Evolutionary conservation across 2,329 filamentous ascomycete genomes (phyloP).

Genomic region (Paraconiothyrium sp.): DNA sequence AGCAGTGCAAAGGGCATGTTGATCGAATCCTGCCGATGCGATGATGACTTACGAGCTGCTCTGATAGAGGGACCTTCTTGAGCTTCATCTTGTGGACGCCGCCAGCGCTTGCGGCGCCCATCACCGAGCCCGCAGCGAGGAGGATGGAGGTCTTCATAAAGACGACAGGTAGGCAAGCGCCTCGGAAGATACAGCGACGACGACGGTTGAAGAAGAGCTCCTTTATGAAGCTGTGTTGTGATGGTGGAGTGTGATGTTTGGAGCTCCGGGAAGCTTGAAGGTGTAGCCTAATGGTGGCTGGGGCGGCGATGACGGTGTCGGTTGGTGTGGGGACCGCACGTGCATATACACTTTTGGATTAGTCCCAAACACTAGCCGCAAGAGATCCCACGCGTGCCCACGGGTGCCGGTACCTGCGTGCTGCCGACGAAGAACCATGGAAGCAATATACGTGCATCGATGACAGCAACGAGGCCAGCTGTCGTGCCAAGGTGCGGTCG

Average conservation of each 20-base stretch:
- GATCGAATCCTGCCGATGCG: background rate
- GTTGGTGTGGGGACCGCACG: background rate
- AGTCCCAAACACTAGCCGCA: conserved; percentile 5
- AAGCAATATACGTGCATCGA: background rate
- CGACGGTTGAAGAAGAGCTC: conserved; percentile 25
- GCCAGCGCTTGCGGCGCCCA: conserved; percentile 84
- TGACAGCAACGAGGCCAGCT: background rate
- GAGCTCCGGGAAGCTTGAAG: conserved; percentile 19
- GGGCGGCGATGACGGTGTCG: conserved; percentile 6
- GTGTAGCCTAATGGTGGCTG: background rate
- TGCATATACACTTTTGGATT: background rate
- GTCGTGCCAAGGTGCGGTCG: background rate
- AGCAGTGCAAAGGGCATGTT: conserved; percentile 15
- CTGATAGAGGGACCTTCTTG: conserved; percentile 90
- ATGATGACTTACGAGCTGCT: conserved; percentile 80
- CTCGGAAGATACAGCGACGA: conserved; percentile 20
- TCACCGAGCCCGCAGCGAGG: conserved; percentile 79
- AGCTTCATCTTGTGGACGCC: conserved; percentile 96
- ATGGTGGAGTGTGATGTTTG: conserved; percentile 19
- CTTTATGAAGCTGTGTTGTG: conserved; percentile 21
- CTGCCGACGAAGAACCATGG: background rate
- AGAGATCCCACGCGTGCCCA: background rate
- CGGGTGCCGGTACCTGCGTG: background rate
- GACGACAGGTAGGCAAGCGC: conserved; percentile 26
- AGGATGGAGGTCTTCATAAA: conserved; percentile 87